Evolutionary conservation across 2,329 filamentous ascomycete genomes (phyloP).

Genomic region (Biscogniauxia marginata): DNA sequence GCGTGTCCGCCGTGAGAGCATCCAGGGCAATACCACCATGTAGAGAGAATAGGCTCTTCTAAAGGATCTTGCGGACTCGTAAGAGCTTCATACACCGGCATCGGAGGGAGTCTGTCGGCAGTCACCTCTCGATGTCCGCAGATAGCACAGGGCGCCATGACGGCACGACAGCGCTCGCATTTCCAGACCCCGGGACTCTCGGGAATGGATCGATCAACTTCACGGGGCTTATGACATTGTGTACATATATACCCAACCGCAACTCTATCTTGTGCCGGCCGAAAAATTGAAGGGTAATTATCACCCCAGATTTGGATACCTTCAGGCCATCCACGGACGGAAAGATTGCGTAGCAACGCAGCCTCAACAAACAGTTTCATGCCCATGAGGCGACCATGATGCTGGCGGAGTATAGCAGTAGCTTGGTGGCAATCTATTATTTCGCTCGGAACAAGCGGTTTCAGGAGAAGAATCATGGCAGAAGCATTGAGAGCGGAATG

Average conservation of each 20-base stretch:
- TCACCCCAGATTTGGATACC: constrained; percentile 53
- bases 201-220: constrained; percentile 47
- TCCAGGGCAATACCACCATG: constrained; percentile 64
- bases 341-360: constrained; percentile 59
- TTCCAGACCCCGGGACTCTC: constrained; percentile 49
- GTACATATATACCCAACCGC: constrained; percentile 55
- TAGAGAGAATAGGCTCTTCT: constrained; percentile 35
- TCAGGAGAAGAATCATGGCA: constrained; percentile 59
- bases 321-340: constrained; percentile 55
- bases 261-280: constrained; percentile 53
- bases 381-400: constrained; percentile 58
- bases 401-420: constrained; percentile 55
- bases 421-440: constrained; percentile 58
- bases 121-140: constrained; percentile 54
- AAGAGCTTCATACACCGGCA: constrained; percentile 25
- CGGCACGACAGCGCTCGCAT: constrained; percentile 54
- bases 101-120: constrained; percentile 33
- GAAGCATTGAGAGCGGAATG: constrained; percentile 59
- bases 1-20: constrained; percentile 64
- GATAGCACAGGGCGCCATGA: constrained; percentile 58
- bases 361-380: constrained; percentile 62
- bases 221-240: constrained; percentile 55
- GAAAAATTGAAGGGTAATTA: constrained; percentile 54
- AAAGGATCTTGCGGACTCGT: constrained; percentile 2
- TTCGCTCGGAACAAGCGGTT: constrained; percentile 53